Base-by-base conservation (phyloP, 345 rosid genomes). In the Aquilaria malaccensis region DNA sequence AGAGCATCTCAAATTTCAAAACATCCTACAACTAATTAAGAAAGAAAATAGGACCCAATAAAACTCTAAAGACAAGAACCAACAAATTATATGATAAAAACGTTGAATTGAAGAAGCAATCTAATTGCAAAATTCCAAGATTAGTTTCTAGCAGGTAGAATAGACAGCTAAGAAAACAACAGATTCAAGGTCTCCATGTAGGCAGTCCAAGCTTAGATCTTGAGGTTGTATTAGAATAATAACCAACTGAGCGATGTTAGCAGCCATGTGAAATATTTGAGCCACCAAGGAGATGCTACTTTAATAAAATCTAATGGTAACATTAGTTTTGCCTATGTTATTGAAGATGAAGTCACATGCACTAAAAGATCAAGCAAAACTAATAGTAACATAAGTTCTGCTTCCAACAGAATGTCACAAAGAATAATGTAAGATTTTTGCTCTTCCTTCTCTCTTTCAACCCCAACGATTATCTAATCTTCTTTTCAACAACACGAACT, bases 291-390 rank as follows among this genome's bases (percentile, higher is more conserved):
- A 13, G 83, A 84, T 66, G 59, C 61, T 13, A 61, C 65, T 51
- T 79, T 83, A 3, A 61, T 64, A 63, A 72, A 73, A 70, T 83
- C 94, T 10, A 91, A 83, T 30, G 79, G 85, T 74, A 76, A 74
- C 56, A 61, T 54, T 57, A 85, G 84, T 68, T 67, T 63, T 50
- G 80, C 73, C 66, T 83, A 91, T 15, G 77, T 67, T 64, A 67
- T 70, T 61, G 97, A 85, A 46, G 75, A 50, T 49, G 94, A 89
- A 78, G 82, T 85, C 66, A 77, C 86, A 55, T 85, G 90, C 77
- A 68, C 64, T 37, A 77, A 79, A 61, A 78, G 72, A 61, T 79
- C 74, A 46, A 60, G 70, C 56, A 76, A 78, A 77, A 77, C 48
- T 48, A 22, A 22, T 22, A 22, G 69, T 48, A 47, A 70, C 60